phyloP scores from a whole-genome alignment of 106 monocot genomes.

The Hemerocallis citrina region DNA sequence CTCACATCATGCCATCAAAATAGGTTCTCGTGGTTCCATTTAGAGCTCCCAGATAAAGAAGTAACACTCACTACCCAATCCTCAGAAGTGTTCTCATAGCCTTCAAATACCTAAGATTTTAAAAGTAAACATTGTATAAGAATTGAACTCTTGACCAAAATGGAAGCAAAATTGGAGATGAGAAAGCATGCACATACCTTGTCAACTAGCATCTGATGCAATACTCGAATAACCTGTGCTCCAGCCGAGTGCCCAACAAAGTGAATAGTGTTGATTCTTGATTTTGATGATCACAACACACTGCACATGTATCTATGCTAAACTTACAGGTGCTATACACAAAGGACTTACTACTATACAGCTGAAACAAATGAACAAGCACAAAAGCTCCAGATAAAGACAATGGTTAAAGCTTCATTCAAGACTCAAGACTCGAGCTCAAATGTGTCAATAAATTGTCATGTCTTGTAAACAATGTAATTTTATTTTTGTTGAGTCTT shows the following conservation, averaged over 20 bases:
- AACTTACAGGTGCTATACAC: too few relatives aligned
- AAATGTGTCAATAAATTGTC: too few relatives aligned
- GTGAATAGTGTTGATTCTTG: too few relatives aligned
- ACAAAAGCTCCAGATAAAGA: too few relatives aligned
- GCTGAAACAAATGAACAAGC: too few relatives aligned
- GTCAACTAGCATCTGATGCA: conserved; percentile 88
- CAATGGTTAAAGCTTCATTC: too few relatives aligned
- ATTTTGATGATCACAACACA: too few relatives aligned
- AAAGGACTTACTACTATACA: too few relatives aligned
- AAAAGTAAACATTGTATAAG: background rate
- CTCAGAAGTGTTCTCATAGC: conserved; percentile 59
- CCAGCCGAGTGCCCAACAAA: conserved; percentile 91
- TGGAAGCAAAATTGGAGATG: background rate
- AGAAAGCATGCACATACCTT: conserved; percentile 26
- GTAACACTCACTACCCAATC: conserved; percentile 86
- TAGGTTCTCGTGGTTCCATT: conserved; percentile 93
- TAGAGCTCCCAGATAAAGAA: conserved; percentile 80
- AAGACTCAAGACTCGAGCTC: too few relatives aligned
- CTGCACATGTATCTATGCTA: too few relatives aligned
- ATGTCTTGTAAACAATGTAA: too few relatives aligned
- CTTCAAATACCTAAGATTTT: conserved; percentile 58
- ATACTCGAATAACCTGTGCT: conserved; percentile 58
- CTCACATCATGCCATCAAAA: conserved; percentile 81
- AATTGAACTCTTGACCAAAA: background rate
- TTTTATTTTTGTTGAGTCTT: too few relatives aligned